Conservation (phyloP, 257 asterid species). For the Vinca minor region DNA sequence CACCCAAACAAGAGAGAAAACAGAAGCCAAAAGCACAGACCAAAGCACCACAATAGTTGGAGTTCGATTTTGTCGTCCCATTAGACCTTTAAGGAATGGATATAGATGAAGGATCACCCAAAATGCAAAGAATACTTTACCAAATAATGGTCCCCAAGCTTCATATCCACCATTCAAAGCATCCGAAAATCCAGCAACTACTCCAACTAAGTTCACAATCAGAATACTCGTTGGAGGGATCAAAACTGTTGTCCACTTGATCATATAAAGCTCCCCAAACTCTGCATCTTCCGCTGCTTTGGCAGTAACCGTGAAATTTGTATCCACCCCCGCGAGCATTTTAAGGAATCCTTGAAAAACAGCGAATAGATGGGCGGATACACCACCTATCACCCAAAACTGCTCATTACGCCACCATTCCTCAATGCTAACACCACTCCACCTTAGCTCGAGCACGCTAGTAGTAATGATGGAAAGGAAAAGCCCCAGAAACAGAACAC, state of each 20-base stretch:
- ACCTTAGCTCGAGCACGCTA: conserved; percentile 76
- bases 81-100: conserved; percentile 89
- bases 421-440: conserved; percentile 96
- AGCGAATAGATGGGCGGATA: conserved; percentile 92
- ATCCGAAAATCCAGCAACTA: conserved; percentile 89
- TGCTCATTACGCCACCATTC: conserved; percentile 97
- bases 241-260: conserved; percentile 94
- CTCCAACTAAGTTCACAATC: conserved; percentile 73
- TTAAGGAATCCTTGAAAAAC: conserved; percentile 96
- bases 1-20: conserved; percentile 94
- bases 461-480: conserved; percentile 74
- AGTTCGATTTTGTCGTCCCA: conserved; percentile 91
- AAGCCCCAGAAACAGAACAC: conserved; percentile 73
- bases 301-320: conserved; percentile 83
- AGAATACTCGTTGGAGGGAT: conserved; percentile 93
- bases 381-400: conserved; percentile 98
- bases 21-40: conserved; percentile 93
- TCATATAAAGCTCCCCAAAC: conserved; percentile 72
- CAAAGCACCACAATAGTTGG: conserved; percentile 83
- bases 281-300: conserved; percentile 79
- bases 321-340: conserved; percentile 86
- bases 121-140: conserved; percentile 80
- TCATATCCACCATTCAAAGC: conserved; percentile 89
- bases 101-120: conserved; percentile 91
- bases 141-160: conserved; percentile 91